Percentiles rank a stretch among this genome's conserved stretches.
phyloP scores from a whole-genome alignment of 495 filamentous ascomycete genomes.

The Neurospora sp. region DNA sequence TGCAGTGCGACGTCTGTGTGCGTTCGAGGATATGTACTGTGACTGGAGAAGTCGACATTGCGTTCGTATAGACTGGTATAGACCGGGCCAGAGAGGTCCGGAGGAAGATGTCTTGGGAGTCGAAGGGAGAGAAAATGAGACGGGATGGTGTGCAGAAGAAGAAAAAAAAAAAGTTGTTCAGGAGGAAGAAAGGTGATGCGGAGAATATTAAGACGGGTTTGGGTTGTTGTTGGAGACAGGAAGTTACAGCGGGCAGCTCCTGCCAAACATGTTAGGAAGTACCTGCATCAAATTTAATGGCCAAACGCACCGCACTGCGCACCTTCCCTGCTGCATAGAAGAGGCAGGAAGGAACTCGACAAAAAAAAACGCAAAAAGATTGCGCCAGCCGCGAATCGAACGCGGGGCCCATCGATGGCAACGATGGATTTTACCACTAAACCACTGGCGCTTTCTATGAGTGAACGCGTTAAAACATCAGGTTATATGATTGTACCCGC shows the following conservation, averaged over 20 bases:
- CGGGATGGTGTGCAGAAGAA: too few relatives aligned
- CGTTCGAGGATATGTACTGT: too few relatives aligned
- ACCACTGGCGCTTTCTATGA: conserved; percentile 22
- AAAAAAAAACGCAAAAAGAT: not conserved
- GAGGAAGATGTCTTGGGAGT: too few relatives aligned
- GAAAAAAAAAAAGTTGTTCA: too few relatives aligned
- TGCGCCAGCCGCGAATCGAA: conserved; percentile 42
- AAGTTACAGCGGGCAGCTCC: not conserved
- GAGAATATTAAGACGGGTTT: not conserved
- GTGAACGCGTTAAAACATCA: not conserved
- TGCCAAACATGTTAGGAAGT: not conserved
- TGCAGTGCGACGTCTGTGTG: too few relatives aligned
- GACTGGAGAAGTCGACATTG: too few relatives aligned
- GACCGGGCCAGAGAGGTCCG: too few relatives aligned
- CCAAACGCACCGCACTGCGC: too few relatives aligned
- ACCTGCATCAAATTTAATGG: too few relatives aligned
- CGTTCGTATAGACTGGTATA: too few relatives aligned
- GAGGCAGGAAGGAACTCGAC: not conserved
- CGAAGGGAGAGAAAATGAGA: too few relatives aligned
- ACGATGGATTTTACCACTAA: conserved; percentile 47
- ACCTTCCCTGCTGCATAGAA: not conserved
- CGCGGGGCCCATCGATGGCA: conserved; percentile 44
- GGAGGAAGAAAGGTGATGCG: too few relatives aligned
- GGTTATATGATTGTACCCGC: not conserved
- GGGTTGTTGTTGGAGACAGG: not conserved